Percentiles rank a stretch among this genome's conserved stretches.
These are phyloP conservation scores for Sporisorium scitamineum DNA, from an alignment of 1,284 basidiomycete genomes.

Conservation along the genomic window DNA sequence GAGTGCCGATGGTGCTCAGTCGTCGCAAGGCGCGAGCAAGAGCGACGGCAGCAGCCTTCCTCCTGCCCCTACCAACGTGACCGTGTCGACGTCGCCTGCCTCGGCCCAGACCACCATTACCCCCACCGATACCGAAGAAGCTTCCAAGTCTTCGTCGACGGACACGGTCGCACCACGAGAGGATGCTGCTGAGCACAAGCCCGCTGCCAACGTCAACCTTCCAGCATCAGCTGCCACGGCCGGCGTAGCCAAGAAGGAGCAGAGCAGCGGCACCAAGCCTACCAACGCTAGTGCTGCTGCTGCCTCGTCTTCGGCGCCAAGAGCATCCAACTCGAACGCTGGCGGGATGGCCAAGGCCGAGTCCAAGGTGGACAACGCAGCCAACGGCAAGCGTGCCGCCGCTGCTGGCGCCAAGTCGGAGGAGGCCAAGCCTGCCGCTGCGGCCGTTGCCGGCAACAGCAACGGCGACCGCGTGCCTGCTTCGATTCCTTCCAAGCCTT, in stretches of 20 bases:
- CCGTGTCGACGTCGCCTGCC: slow-evolving; percentile 38
- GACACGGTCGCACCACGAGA: slow-evolving; percentile 21
- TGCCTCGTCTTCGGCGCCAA: slow-evolving; percentile 22
- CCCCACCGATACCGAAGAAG: slow-evolving; percentile 16
- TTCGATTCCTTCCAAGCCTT: slow-evolving; percentile 41
- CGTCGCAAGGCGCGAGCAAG: slow-evolving; percentile 19
- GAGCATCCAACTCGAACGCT: slow-evolving; percentile 12
- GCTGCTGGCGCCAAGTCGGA: slow-evolving; percentile 24
- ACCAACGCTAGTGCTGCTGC: slow-evolving; percentile 16
- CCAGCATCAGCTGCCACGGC: slow-evolving; percentile 12
- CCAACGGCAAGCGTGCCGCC: slow-evolving; percentile 29
- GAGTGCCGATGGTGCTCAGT: slow-evolving; percentile 11
- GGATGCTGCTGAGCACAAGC: slow-evolving; percentile 19
- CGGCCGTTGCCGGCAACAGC: slow-evolving; percentile 5
- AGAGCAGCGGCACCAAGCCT: slow-evolving; percentile 22
- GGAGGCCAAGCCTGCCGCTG: slow-evolving; percentile 23
- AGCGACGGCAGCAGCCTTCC: slow-evolving; percentile 16
- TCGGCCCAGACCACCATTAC: slow-evolving; percentile 41
- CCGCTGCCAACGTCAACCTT: slow-evolving; percentile 7
- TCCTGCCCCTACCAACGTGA: slow-evolving; percentile 25
- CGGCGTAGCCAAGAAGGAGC: slow-evolving; percentile 25
- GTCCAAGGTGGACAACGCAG: slow-evolving; percentile 20
- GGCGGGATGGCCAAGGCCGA: slow-evolving; percentile 26
- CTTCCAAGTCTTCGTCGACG: slow-evolving; percentile 17
- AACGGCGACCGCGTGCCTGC: slow-evolving; percentile 36